These are phyloP conservation scores for Lodderomyces margitis DNA, from an alignment of 1,139 yeast species.

Conservation along the genomic window DNA sequence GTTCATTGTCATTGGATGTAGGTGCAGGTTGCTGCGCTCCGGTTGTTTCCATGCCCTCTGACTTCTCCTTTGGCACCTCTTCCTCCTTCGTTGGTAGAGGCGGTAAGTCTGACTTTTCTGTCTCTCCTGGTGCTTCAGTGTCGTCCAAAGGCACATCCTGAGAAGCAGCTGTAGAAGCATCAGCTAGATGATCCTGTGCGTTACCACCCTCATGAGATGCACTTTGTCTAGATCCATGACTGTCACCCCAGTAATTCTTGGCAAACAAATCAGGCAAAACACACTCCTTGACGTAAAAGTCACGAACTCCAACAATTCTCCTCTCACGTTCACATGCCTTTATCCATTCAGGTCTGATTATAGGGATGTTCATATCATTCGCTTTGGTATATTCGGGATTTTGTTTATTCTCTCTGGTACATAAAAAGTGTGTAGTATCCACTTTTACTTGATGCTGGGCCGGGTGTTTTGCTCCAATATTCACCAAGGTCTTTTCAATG, in stretches of 20 bases:
- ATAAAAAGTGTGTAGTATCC: constrained; percentile 92
- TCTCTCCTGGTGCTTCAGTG: not conserved
- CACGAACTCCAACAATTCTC: constrained; percentile 89
- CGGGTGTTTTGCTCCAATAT: constrained; percentile 75
- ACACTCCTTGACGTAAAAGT: constrained; percentile 62
- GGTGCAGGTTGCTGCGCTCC: not conserved
- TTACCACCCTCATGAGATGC: not conserved
- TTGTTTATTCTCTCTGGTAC: constrained; percentile 63
- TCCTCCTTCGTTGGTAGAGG: constrained; percentile 7
- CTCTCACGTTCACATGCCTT: constrained; percentile 91
- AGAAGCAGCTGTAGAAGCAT: not conserved
- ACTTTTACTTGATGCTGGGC: constrained; percentile 71
- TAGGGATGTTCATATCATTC: constrained; percentile 82
- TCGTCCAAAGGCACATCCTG: not conserved
- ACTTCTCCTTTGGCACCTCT: not conserved
- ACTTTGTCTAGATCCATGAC: not conserved
- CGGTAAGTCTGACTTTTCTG: constrained; percentile 1
- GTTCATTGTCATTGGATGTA: constrained; percentile 6
- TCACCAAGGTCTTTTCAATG: constrained; percentile 57
- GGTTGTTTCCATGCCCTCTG: not conserved
- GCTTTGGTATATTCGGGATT: constrained; percentile 73
- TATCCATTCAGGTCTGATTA: constrained; percentile 95
- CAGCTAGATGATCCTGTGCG: not conserved
- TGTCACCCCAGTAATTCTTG: constrained; percentile 38
- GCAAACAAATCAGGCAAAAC: constrained; percentile 48